Base-by-base conservation (phyloP, 2,329 filamentous ascomycete genomes). In the Akanthomyces dipterigenus region DNA sequence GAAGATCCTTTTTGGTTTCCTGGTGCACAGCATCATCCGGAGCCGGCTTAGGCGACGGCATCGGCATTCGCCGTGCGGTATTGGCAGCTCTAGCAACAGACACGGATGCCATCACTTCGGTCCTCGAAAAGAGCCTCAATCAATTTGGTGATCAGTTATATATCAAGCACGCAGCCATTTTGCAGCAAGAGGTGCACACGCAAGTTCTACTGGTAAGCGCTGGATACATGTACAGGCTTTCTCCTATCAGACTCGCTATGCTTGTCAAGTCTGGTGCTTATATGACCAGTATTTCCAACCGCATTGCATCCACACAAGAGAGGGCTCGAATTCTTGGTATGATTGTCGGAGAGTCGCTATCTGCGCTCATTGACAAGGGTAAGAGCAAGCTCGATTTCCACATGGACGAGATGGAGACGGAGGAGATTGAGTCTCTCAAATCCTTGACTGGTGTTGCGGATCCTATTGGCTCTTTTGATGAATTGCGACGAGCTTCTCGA, bases 111-210 rank as follows among this genome's bases (percentile, higher is more conserved):
- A 74, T 91, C 2, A 75, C 80, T 5, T 76, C 71, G 0, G 76
- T 90, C 40, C 71, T 93, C 61, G 85, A 92, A 67, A 90, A 86
- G 69, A 84, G 81, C 54, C 76, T 96, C 54, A 78, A 78, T 43
- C 84, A 88, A 54, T 96, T 98, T 72, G 90, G 91, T 1, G 93
- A 97, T 67, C 85, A 89, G 55, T 78, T 98, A 12, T 96, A 92
- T 68, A 91, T 98, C 67, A 89, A 86, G 62, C 92, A 98, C 73
- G 85, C 89, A 0, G 88, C 93, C 5, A 84, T 89, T n/a, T 70
- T 95, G 43, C 89, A 93, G 69, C 95, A 99, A 80, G 91, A 98
- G 82, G 91, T 87, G 28, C 88, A 93, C 70, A 84, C 90, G 1
- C 91, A 98, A 73, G 81, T 89, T 7, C 76, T 97, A 3, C 83